These are phyloP conservation scores for Coniochaeta sp. DNA, from an alignment of 2,329 filamentous ascomycete genomes.

Conservation along the genomic window DNA sequence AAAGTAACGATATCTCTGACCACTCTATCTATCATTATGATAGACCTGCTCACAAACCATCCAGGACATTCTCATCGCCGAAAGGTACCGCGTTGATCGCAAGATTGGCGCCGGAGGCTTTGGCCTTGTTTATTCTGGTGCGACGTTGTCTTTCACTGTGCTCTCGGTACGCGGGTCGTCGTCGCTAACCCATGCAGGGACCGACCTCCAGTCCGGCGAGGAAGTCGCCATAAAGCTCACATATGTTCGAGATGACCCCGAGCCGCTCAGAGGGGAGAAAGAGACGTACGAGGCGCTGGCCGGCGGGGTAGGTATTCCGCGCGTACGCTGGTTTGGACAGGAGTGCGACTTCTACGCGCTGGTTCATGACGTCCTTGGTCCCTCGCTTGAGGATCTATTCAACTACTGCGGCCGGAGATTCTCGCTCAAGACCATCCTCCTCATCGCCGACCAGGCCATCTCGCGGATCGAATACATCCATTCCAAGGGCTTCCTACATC, in stretches of 20 bases:
- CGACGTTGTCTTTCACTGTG: neutral
- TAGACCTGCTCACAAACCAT: neutral
- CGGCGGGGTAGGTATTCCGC: constrained; percentile 86
- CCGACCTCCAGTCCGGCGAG: constrained; percentile 97
- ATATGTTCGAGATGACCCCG: constrained; percentile 85
- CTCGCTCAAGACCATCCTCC: constrained; percentile 90
- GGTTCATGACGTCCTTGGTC: constrained; percentile 91
- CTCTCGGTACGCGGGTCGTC: neutral
- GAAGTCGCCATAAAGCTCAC: constrained; percentile 99
- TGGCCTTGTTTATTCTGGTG: constrained; percentile 9
- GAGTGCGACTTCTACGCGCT: constrained; percentile 99
- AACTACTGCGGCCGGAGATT: constrained; percentile 99
- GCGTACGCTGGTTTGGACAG: constrained; percentile 67
- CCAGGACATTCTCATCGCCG: constrained; percentile 9
- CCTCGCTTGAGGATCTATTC: constrained; percentile 92
- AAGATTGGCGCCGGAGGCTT: constrained; percentile 9
- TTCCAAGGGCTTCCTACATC: constrained; percentile 97
- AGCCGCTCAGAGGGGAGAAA: constrained; percentile 93
- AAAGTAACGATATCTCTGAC: no score
- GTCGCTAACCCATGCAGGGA: constrained; percentile 44
- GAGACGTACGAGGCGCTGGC: constrained; percentile 85
- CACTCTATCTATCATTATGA: neutral
- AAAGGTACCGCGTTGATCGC: constrained; percentile 8
- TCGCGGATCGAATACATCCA: constrained; percentile 98
- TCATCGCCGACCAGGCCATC: constrained; percentile 94